Conservation (phyloP, 2,329 filamentous ascomycete species). For the Penicillium crustosum region DNA sequence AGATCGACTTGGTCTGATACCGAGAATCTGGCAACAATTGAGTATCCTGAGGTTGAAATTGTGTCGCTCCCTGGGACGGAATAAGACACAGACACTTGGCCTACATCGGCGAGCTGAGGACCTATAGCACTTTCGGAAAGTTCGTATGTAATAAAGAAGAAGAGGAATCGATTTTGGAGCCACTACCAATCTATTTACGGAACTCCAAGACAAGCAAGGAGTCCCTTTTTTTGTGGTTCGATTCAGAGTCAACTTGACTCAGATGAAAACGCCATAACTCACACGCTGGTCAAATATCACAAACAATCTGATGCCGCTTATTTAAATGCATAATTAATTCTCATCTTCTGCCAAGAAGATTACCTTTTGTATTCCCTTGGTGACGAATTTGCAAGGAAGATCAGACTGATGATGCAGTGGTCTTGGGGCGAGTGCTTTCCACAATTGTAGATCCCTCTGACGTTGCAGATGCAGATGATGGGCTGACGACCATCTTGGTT, state of each 20-base stretch:
- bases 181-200: neutral
- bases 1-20: neutral
- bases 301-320: constrained; percentile 18
- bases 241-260: constrained; percentile 14
- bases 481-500: constrained; percentile 34
- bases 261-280: constrained; percentile 31
- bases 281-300: constrained; percentile 21
- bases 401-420: constrained; percentile 6
- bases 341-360: constrained; percentile 15
- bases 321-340: constrained; percentile 9
- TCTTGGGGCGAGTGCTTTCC: constrained; percentile 16
- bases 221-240: constrained; percentile 1
- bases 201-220: constrained; percentile 6
- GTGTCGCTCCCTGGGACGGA: neutral
- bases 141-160: neutral
- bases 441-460: constrained; percentile 28
- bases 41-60: too few species aligned
- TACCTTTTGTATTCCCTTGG: constrained; percentile 15
- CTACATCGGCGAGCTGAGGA: neutral
- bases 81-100: neutral
- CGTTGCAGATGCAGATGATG: constrained; percentile 13
- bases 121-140: neutral
- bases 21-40: neutral
- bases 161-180: constrained; percentile 1
- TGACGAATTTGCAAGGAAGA: neutral